Conservation (phyloP, 2,329 filamentous ascomycete genomes). For the Epichloe gansuensis region DNA sequence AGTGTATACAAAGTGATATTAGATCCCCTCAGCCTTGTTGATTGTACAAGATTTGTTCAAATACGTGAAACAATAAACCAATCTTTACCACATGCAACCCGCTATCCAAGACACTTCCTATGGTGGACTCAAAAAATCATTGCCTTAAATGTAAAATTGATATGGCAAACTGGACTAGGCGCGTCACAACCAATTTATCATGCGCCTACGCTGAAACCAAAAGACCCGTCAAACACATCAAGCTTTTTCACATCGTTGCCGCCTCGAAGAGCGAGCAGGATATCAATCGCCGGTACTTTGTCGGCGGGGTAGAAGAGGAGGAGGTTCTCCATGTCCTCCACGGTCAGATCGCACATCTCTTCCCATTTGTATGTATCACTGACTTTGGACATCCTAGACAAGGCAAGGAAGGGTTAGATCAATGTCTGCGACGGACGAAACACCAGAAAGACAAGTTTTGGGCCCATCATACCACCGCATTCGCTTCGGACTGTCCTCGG, state of each 20-base stretch:
- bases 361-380: constrained; percentile 79
- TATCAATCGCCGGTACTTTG: constrained; percentile 42
- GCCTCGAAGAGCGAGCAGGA: constrained; percentile 41
- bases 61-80: neutral
- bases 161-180: neutral
- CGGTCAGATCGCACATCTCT: constrained; percentile 69
- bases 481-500: constrained; percentile 66
- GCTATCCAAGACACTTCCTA: too few relatives aligned
- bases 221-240: constrained; percentile 47
- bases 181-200: constrained; percentile 5
- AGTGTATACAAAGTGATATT: too few relatives aligned
- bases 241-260: constrained; percentile 30
- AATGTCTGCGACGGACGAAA: neutral
- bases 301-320: constrained; percentile 55
- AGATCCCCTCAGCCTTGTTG: too few relatives aligned
- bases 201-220: constrained; percentile 43
- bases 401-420: neutral
- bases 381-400: constrained; percentile 73
- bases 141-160: neutral
- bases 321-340: constrained; percentile 75
- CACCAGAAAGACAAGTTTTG: neutral
- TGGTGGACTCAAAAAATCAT: too few relatives aligned
- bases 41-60: too few relatives aligned
- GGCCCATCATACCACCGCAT: constrained; percentile 63
- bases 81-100: too few relatives aligned